Percentiles rank a stretch among this genome's conserved stretches.
These are phyloP conservation scores for Grammothele lineata DNA, from an alignment of 768 basidiomycete genomes.

Conservation along the genomic window DNA sequence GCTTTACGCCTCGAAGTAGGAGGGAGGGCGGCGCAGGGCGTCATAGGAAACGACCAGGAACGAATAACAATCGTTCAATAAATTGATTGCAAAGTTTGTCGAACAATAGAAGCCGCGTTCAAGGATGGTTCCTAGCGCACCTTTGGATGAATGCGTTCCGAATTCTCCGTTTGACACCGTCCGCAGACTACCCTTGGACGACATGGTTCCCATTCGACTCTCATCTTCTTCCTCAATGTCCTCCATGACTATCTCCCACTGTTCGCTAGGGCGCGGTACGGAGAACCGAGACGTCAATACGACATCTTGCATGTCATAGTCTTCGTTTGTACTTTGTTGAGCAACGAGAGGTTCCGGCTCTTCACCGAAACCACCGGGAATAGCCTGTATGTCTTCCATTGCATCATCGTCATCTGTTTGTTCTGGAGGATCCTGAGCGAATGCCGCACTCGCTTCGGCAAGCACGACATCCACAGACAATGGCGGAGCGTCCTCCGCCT, in stretches of 20 bases:
- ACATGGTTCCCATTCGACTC: constrained; percentile 42
- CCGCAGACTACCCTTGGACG: constrained; percentile 39
- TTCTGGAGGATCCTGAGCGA: constrained; percentile 33
- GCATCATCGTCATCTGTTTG: constrained; percentile 20
- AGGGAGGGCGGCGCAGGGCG: too few relatives aligned
- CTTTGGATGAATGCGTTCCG: constrained; percentile 63
- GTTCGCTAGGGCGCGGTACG: constrained; percentile 63
- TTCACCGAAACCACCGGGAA: background rate
- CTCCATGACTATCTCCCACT: constrained; percentile 88
- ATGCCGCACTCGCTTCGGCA: constrained; percentile 46
- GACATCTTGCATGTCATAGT: constrained; percentile 8
- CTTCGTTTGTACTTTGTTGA: too few relatives aligned
- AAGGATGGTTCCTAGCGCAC: too few relatives aligned
- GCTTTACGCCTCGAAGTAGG: too few relatives aligned
- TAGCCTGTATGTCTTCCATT: constrained; percentile 9
- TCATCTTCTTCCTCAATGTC: constrained; percentile 69
- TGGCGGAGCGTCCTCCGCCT: too few relatives aligned
- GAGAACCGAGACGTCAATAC: constrained; percentile 8
- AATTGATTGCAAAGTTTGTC: too few relatives aligned
- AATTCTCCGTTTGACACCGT: constrained; percentile 55
- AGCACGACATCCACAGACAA: too few relatives aligned
- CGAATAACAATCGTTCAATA: too few relatives aligned
- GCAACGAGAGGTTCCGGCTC: background rate
- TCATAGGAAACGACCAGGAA: background rate
- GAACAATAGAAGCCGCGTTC: too few relatives aligned